These are phyloP conservation scores for Articulospora tetracladia DNA, from an alignment of 495 filamentous ascomycete species.

Conservation along the genomic window DNA sequence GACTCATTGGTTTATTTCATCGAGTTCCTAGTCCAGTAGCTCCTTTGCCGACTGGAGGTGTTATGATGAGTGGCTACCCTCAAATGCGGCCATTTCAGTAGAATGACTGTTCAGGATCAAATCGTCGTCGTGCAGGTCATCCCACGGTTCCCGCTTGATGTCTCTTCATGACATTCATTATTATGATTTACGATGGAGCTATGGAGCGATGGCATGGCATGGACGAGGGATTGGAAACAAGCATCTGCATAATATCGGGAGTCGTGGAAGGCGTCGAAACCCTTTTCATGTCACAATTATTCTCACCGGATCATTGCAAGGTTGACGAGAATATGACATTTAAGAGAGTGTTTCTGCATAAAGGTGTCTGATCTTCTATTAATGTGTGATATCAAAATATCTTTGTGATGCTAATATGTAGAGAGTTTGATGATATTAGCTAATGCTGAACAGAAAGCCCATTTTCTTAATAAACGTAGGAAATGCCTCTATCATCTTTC, in stretches of 20 bases:
- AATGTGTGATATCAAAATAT: too few relatives aligned
- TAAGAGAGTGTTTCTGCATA: too few relatives aligned
- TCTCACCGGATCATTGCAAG: too few relatives aligned
- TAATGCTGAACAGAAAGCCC: too few relatives aligned
- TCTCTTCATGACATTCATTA: not conserved
- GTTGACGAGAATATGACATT: too few relatives aligned
- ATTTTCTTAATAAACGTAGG: too few relatives aligned
- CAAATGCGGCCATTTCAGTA: slow-evolving; percentile 11
- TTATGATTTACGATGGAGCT: not conserved
- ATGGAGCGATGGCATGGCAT: not conserved
- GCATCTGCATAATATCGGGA: not conserved
- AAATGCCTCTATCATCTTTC: too few relatives aligned
- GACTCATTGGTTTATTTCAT: slow-evolving; percentile 77
- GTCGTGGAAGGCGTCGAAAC: too few relatives aligned
- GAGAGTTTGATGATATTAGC: too few relatives aligned
- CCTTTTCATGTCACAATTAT: too few relatives aligned
- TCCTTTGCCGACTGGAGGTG: slow-evolving; percentile 16
- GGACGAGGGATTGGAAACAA: not conserved
- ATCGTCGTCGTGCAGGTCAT: not conserved
- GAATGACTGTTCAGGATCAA: not conserved
- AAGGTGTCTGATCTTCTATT: too few relatives aligned
- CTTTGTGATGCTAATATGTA: too few relatives aligned
- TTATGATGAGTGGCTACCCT: slow-evolving; percentile 21
- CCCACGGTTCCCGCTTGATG: not conserved
- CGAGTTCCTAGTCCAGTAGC: slow-evolving; percentile 39